A percentile compares a stretch with the other conserved stretches of the same genome.
Conservation (phyloP, 163 green algal genomes). For the Chlorella variabilis region DNA sequence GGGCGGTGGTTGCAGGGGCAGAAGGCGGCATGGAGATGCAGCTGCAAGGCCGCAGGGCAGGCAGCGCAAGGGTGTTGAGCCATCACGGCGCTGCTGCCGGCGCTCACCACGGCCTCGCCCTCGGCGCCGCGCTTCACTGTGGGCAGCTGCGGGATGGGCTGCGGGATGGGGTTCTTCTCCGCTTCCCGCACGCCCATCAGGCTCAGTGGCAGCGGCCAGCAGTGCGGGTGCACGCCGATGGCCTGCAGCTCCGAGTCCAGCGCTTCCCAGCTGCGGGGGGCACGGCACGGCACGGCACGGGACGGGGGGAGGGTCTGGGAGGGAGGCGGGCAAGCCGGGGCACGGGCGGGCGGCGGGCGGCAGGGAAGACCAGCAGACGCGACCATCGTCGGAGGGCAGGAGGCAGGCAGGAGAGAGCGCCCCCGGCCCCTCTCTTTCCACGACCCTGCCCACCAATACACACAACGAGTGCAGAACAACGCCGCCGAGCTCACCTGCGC, state of each 20-base stretch:
- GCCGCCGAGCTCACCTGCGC: slow-evolving; percentile 27
- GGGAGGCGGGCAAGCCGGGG: no score
- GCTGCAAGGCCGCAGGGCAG: background rate
- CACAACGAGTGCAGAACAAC: no score
- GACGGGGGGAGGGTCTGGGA: no score
- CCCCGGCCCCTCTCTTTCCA: no score
- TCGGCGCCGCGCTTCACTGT: background rate
- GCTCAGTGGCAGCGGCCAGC: slow-evolving; percentile 71
- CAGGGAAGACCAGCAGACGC: background rate
- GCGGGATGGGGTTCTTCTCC: slow-evolving; percentile 45
- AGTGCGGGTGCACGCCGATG: slow-evolving; percentile 65
- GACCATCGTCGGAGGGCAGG: background rate
- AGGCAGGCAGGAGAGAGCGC: no score
- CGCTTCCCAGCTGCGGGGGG: slow-evolving; percentile 80
- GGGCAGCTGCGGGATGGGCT: slow-evolving; percentile 37
- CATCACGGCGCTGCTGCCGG: no score
- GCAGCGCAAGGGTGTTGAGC: no score
- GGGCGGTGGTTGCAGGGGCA: no score
- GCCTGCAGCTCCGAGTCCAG: slow-evolving; percentile 68
- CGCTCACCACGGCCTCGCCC: slow-evolving; percentile 5
- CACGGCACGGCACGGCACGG: no score
- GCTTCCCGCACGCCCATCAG: slow-evolving; percentile 48
- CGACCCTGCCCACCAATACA: no score
- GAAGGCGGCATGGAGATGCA: no score
- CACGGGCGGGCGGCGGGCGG: no score